These are phyloP conservation scores for Fraxinus platypoda DNA, from an alignment of 305 asterid genomes.

Conservation along the genomic window DNA sequence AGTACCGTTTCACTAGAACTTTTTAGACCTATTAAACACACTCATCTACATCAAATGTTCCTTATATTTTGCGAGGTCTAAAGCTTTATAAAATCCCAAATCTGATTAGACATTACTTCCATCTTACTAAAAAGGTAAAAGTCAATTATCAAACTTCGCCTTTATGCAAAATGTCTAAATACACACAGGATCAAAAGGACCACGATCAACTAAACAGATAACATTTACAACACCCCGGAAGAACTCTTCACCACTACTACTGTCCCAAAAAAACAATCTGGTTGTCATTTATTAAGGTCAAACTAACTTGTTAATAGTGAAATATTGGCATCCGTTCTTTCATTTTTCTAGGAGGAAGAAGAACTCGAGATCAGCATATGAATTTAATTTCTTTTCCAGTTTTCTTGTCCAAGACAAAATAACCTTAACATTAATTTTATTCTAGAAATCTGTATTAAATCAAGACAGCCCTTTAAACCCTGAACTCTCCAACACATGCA, in stretches of 20 bases:
- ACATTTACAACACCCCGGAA: background rate
- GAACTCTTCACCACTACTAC: background rate
- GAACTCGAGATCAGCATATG: background rate
- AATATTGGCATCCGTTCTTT: background rate
- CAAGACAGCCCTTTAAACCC: background rate
- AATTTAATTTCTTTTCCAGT: background rate
- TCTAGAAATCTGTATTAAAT: background rate
- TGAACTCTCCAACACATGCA: background rate
- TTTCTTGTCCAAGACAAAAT: background rate
- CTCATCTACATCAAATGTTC: background rate
- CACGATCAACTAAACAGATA: constrained; percentile 13
- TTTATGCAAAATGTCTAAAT: background rate
- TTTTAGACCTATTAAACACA: background rate
- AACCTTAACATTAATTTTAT: background rate
- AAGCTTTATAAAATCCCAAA: constrained; percentile 3
- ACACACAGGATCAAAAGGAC: constrained; percentile 3
- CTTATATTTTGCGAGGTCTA: background rate
- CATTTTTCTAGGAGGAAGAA: background rate
- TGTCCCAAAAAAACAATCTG: background rate
- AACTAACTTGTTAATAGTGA: background rate
- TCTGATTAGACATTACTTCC: constrained; percentile 2
- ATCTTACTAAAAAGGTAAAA: background rate
- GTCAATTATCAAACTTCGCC: constrained; percentile 10
- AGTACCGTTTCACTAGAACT: background rate
- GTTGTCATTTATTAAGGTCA: background rate